These are phyloP conservation scores for Euphorbia lathyris DNA, from an alignment of 345 rosid genomes.

Conservation along the genomic window DNA sequence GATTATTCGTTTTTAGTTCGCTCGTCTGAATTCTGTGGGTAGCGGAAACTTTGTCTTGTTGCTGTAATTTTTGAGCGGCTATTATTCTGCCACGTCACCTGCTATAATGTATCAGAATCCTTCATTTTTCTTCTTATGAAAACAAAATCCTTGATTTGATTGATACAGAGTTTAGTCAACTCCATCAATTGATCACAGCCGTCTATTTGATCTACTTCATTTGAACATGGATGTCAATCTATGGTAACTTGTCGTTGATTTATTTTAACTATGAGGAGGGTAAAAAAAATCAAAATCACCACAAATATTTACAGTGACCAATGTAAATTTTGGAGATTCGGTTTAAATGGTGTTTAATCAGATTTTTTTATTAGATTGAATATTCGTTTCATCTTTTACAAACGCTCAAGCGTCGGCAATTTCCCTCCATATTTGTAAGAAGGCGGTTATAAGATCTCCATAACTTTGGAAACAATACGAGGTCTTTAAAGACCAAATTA, in stretches of 20 bases:
- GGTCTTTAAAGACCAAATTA: too few relatives aligned
- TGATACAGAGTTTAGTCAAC: not conserved
- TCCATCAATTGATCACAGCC: not conserved
- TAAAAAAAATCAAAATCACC: too few relatives aligned
- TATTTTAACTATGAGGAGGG: too few relatives aligned
- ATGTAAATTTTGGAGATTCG: too few relatives aligned
- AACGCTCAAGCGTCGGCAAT: too few relatives aligned
- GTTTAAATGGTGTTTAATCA: too few relatives aligned
- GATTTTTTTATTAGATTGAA: too few relatives aligned
- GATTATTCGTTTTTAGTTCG: not conserved
- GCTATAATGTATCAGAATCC: not conserved
- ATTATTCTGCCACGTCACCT: not conserved
- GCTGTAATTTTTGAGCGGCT: not conserved
- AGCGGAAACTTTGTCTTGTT: not conserved
- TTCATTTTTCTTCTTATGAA: not conserved
- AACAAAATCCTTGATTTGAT: not conserved
- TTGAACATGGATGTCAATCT: not conserved
- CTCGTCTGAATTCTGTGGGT: not conserved
- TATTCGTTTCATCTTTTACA: too few relatives aligned
- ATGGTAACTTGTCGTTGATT: not conserved
- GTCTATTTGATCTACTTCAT: not conserved
- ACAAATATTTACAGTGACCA: too few relatives aligned
- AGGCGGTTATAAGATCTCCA: too few relatives aligned
- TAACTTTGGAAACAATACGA: too few relatives aligned
- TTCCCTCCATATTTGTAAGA: too few relatives aligned